Percentiles rank a stretch among this genome's conserved stretches.
Evolutionary conservation across 2,329 filamentous ascomycete genomes (phyloP).

Genomic region (Bipolaris victoriae): DNA sequence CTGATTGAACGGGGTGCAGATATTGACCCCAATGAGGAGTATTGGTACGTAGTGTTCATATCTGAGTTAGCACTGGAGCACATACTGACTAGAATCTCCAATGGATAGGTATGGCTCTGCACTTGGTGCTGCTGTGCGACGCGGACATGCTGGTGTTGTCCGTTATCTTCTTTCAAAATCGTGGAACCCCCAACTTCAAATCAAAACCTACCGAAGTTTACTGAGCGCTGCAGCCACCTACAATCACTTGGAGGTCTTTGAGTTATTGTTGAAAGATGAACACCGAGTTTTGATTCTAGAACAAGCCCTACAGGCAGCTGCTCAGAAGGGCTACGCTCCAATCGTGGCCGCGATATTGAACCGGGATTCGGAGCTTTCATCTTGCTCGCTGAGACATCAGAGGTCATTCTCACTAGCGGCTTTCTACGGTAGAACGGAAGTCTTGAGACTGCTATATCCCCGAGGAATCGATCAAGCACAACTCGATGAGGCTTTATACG

Average conservation of each 20-base stretch:
- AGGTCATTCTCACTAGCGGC: conserved; percentile 31
- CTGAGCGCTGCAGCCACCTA: conserved; percentile 32
- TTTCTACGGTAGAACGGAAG: conserved; percentile 24
- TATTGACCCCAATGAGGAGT: conserved; percentile 30
- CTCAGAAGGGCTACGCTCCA: conserved; percentile 25
- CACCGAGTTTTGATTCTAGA: conserved; percentile 23
- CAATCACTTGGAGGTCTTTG: conserved; percentile 27
- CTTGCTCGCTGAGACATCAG: conserved; percentile 19
- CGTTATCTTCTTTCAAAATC: conserved; percentile 24
- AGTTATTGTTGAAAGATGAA: conserved; percentile 26
- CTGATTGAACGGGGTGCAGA: conserved; percentile 28
- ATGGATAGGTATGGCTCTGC: conserved; percentile 17
- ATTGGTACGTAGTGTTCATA: conserved; percentile 4
- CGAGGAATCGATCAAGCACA: conserved; percentile 19
- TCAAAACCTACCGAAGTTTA: conserved; percentile 30
- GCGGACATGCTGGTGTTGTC: conserved; percentile 27
- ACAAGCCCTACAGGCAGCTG: conserved; percentile 28
- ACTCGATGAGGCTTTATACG: conserved; percentile 26
- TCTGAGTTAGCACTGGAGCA: too few relatives aligned
- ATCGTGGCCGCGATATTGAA: conserved; percentile 27
- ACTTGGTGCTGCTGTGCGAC: conserved; percentile 25
- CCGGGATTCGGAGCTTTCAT: conserved; percentile 3
- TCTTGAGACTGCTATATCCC: conserved; percentile 20
- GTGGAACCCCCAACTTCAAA: conserved; percentile 24
- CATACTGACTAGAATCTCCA: conserved; percentile 7